Conservation (phyloP, 257 asterid genomes). For the Lithospermum erythrorhizon region DNA sequence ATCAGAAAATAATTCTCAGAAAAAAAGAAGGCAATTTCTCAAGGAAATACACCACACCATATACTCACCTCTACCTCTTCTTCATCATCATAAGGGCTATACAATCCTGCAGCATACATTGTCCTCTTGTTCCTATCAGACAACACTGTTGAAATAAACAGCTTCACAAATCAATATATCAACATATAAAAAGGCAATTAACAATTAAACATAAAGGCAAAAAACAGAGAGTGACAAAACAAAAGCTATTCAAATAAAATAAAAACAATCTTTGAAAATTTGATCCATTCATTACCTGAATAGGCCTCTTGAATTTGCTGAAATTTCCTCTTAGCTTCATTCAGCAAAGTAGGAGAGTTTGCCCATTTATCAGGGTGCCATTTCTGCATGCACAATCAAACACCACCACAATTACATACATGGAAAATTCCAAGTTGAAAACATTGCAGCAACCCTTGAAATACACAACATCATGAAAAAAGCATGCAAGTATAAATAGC, state of each 20-base stretch:
- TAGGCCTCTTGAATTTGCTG: constrained; percentile 89
- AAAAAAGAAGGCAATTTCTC: background rate
- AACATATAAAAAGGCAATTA: background rate
- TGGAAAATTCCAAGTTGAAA: too few species aligned
- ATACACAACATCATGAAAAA: too few species aligned
- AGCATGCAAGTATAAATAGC: too few species aligned
- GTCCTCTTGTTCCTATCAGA: constrained; percentile 57
- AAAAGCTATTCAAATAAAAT: too few species aligned
- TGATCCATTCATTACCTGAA: constrained; percentile 41
- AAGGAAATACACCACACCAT: background rate
- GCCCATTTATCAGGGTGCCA: constrained; percentile 96
- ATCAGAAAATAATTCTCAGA: background rate
- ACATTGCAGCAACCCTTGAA: too few species aligned
- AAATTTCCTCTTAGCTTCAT: constrained; percentile 58
- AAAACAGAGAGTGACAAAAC: too few species aligned
- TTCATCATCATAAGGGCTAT: constrained; percentile 42
- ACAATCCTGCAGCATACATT: constrained; percentile 70
- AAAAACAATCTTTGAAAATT: background rate
- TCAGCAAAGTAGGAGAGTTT: constrained; percentile 36
- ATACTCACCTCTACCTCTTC: constrained; percentile 57
- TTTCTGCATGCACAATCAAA: constrained; percentile 39
- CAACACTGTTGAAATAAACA: constrained; percentile 31
- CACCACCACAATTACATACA: background rate
- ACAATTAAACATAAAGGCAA: background rate
- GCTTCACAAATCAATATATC: background rate